Conservation (phyloP, 768 basidiomycete genomes). For the Hydnomerulius pinastri region DNA sequence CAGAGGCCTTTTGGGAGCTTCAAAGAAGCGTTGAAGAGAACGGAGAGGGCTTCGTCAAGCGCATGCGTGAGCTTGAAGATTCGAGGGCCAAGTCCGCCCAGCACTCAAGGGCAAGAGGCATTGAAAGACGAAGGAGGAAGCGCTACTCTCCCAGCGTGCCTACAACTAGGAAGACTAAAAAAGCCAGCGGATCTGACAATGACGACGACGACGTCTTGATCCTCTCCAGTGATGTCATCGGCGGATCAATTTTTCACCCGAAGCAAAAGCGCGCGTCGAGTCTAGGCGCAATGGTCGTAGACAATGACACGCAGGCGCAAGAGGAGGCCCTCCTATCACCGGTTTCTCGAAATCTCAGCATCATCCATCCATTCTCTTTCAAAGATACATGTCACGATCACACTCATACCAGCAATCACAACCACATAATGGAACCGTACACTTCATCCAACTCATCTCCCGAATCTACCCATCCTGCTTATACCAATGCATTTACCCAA, state of each 20-base stretch:
- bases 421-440: conserved; percentile 13
- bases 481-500: conserved; percentile 30
- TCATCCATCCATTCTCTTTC: conserved; percentile 16
- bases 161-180: conserved; percentile 14
- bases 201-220: conserved; percentile 62
- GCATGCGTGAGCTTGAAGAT: conserved; percentile 74
- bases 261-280: conserved; percentile 48
- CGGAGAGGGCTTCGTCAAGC: conserved; percentile 66
- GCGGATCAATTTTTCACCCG: conserved; percentile 16
- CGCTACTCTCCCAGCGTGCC: conserved; percentile 31
- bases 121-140: conserved; percentile 46
- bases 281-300: conserved; percentile 44
- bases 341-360: conserved; percentile 15
- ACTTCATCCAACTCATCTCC: conserved; percentile 29
- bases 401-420: conserved; percentile 10
- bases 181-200: conserved; percentile 31
- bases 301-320: conserved; percentile 26
- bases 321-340: conserved; percentile 19
- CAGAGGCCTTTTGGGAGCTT: conserved; percentile 67
- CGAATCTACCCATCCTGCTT: conserved; percentile 21
- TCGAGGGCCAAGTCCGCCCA: conserved; percentile 45
- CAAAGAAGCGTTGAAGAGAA: conserved; percentile 60
- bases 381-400: conserved; percentile 13
- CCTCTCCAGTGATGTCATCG: conserved; percentile 33
- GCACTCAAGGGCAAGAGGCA: conserved; percentile 40